Conservation (phyloP, 2,329 filamentous ascomycete species). For the Cytospora schulzeri region DNA sequence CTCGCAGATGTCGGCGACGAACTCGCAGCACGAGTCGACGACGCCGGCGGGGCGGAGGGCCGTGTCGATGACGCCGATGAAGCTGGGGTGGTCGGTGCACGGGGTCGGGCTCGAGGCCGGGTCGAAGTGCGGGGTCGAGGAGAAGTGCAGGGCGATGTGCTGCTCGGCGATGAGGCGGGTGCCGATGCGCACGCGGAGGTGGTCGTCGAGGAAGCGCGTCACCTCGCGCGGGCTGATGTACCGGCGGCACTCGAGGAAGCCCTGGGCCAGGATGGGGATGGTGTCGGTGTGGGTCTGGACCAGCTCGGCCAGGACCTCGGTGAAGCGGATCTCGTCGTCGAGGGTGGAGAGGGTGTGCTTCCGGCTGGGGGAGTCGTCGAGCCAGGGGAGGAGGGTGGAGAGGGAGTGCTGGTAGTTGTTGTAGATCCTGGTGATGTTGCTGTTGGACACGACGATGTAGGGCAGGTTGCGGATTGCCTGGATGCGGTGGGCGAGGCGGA, state of each 20-base stretch:
- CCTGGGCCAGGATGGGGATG: slow-evolving; percentile 86
- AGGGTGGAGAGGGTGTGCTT: slow-evolving; percentile 69
- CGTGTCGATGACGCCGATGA: slow-evolving; percentile 95
- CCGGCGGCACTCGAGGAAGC: slow-evolving; percentile 89
- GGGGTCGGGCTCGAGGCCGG: slow-evolving; percentile 52
- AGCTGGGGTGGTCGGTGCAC: slow-evolving; percentile 60
- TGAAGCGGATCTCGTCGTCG: slow-evolving; percentile 88
- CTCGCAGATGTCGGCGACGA: slow-evolving; percentile 95
- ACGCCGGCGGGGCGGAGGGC: slow-evolving; percentile 79
- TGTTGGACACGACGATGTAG: slow-evolving; percentile 98
- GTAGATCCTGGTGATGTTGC: slow-evolving; percentile 91
- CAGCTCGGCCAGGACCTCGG: slow-evolving; percentile 90
- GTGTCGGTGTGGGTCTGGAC: slow-evolving; percentile 94
- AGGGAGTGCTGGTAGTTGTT: slow-evolving; percentile 94
- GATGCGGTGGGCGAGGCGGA: slow-evolving; percentile 90
- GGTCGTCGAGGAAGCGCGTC: slow-evolving; percentile 90
- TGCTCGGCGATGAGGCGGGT: slow-evolving; percentile 94
- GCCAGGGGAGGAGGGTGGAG: slow-evolving; percentile 84
- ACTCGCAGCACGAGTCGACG: slow-evolving; percentile 81
- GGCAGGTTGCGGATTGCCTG: slow-evolving; percentile 90
- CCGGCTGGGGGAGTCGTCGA: slow-evolving; percentile 37
- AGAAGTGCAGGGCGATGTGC: slow-evolving; percentile 85
- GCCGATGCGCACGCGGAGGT: slow-evolving; percentile 90
- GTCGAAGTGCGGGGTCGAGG: slow-evolving; percentile 69
- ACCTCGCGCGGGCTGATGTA: slow-evolving; percentile 84